These are phyloP conservation scores for Usnea hakonensis DNA, from an alignment of 495 filamentous ascomycete species.

Conservation along the genomic window DNA sequence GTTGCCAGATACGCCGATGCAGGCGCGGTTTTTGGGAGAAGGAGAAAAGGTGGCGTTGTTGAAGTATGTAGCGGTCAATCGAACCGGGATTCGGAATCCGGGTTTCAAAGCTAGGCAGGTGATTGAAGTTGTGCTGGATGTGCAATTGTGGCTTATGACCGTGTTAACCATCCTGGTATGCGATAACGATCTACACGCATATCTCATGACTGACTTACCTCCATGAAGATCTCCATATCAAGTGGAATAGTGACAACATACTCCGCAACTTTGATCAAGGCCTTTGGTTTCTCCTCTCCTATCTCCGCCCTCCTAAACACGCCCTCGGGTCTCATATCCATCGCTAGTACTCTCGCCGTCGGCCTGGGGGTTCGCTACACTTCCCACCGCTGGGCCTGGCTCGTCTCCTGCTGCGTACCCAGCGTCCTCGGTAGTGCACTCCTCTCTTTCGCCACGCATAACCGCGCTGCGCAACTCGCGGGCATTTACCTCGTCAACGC, in stretches of 20 bases:
- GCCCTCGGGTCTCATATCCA: slow-evolving; percentile 52
- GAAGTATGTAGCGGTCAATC: slow-evolving; percentile 38
- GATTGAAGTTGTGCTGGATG: slow-evolving; percentile 37
- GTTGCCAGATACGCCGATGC: slow-evolving; percentile 44
- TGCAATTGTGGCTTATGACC: slow-evolving; percentile 35
- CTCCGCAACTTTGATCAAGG: slow-evolving; percentile 51
- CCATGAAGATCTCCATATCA: slow-evolving; percentile 41
- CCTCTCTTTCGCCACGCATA: slow-evolving; percentile 50
- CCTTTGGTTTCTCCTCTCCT: slow-evolving; percentile 49
- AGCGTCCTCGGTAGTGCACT: slow-evolving; percentile 50
- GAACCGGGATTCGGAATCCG: slow-evolving; percentile 49
- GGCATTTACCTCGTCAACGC: slow-evolving; percentile 60
- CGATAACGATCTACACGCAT: neutral
- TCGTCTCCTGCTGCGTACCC: slow-evolving; percentile 37
- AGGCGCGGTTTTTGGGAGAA: slow-evolving; percentile 46
- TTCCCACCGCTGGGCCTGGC: slow-evolving; percentile 46
- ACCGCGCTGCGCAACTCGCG: slow-evolving; percentile 44
- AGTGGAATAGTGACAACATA: slow-evolving; percentile 56
- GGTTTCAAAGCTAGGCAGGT: slow-evolving; percentile 43
- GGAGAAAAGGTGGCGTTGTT: slow-evolving; percentile 37
- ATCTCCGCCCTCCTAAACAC: slow-evolving; percentile 55
- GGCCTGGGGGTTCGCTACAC: slow-evolving; percentile 39
- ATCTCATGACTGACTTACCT: neutral
- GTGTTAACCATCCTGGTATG: slow-evolving; percentile 22
- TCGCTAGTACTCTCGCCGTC: slow-evolving; percentile 47